phyloP scores from a whole-genome alignment of 2,329 filamentous ascomycete genomes.

The Alternaria gansuensis region DNA sequence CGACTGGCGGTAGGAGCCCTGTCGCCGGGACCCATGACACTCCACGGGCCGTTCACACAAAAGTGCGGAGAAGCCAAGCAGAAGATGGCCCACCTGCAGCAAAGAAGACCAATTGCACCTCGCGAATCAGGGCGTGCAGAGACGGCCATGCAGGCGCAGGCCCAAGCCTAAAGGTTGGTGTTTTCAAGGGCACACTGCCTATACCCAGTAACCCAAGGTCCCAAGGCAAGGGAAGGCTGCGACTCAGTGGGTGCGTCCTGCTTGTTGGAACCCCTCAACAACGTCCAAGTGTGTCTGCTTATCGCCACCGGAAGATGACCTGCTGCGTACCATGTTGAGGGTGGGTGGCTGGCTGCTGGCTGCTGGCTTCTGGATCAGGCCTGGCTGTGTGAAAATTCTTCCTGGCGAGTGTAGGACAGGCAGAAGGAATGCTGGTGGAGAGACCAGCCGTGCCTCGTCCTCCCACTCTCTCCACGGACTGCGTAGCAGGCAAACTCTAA shows the following conservation, averaged over 20 bases:
- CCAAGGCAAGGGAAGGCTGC: conserved; percentile 25
- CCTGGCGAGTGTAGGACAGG: conserved; percentile 27
- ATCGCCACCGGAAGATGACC: conserved; percentile 20
- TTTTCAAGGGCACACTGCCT: conserved; percentile 26
- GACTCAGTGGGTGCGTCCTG: conserved; percentile 30
- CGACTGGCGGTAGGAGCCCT: conserved; percentile 23
- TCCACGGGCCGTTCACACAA: conserved; percentile 31
- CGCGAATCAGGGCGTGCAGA: conserved; percentile 16
- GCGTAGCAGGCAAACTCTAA: conserved; percentile 20
- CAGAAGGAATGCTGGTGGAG: conserved; percentile 20
- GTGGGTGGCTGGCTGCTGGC: background rate
- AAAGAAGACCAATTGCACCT: conserved; percentile 16
- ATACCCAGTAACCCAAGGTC: background rate
- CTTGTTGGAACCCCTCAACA: conserved; percentile 31
- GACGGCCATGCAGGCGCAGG: conserved; percentile 17
- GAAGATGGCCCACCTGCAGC: conserved; percentile 12
- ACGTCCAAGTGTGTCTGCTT: conserved; percentile 24
- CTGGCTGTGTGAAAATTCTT: conserved; percentile 32
- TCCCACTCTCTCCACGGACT: conserved; percentile 16
- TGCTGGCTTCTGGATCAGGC: conserved; percentile 30
- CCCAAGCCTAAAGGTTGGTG: conserved; percentile 5
- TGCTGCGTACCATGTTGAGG: conserved; percentile 1
- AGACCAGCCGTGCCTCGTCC: conserved; percentile 24
- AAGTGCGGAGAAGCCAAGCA: conserved; percentile 35
- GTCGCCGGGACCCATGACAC: conserved; percentile 24